Evolutionary conservation across 2,329 filamentous ascomycete genomes (phyloP).

Genomic region (Chaetomium sp.): DNA sequence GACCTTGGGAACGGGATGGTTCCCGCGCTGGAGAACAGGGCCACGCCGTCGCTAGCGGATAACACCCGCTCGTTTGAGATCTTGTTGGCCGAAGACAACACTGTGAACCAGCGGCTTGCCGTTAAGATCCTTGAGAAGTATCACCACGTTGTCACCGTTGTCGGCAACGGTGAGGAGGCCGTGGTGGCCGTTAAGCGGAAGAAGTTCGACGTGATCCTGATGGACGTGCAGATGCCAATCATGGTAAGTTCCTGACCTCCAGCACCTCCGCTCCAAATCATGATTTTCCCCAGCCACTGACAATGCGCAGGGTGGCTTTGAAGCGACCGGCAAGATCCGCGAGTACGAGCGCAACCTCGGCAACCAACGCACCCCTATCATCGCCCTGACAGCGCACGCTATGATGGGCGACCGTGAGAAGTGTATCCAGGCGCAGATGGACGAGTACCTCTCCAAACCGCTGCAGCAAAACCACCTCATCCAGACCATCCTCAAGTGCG

Average conservation of each 20-base stretch:
- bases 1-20: constrained; percentile 96
- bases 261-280: neutral
- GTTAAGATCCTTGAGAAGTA: constrained; percentile 98
- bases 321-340: constrained; percentile 92
- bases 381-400: constrained; percentile 92
- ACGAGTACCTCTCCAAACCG: constrained; percentile 96
- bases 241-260: constrained; percentile 56
- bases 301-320: constrained; percentile 72
- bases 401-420: constrained; percentile 98
- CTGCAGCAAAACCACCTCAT: constrained; percentile 96
- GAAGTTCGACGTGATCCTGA: constrained; percentile 92
- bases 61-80: constrained; percentile 96
- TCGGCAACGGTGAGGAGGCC: constrained; percentile 90
- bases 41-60: constrained; percentile 84
- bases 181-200: constrained; percentile 87
- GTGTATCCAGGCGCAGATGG: constrained; percentile 98
- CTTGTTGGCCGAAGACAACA: constrained; percentile 90
- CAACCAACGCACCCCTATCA: constrained; percentile 82
- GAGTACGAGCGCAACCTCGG: constrained; percentile 83
- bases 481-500: constrained; percentile 94
- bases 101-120: constrained; percentile 90
- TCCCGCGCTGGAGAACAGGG: constrained; percentile 86
- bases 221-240: constrained; percentile 99
- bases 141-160: constrained; percentile 85
- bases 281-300: constrained; percentile 30